These are phyloP conservation scores for Eucalyptus grandis DNA, from an alignment of 345 rosid genomes.

Conservation along the genomic window DNA sequence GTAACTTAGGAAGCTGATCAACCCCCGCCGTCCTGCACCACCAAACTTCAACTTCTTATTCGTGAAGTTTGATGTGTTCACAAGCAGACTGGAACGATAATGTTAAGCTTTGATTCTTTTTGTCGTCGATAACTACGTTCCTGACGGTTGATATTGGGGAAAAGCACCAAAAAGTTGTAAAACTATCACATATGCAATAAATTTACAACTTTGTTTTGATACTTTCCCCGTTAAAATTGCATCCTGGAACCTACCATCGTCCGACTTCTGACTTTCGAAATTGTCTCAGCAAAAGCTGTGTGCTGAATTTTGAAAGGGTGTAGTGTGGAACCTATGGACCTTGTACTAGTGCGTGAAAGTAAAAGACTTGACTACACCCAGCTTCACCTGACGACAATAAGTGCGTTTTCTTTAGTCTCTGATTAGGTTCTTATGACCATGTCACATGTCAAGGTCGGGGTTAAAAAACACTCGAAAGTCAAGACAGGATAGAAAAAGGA, in stretches of 20 bases:
- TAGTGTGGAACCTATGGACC: background rate
- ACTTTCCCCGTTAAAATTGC: background rate
- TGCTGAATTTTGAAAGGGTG: background rate
- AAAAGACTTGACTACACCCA: background rate
- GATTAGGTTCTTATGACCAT: background rate
- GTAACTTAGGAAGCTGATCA: background rate
- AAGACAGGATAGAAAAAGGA: background rate
- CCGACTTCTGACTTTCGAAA: background rate
- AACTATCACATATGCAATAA: too few relatives aligned
- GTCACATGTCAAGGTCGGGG: background rate
- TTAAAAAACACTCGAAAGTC: background rate
- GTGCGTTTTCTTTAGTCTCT: background rate
- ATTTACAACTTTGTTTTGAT: too few relatives aligned
- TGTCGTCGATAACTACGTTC: background rate
- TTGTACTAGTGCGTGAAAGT: background rate
- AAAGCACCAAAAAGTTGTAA: too few relatives aligned
- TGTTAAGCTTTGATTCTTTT: background rate
- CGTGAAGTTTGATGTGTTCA: background rate
- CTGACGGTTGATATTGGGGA: too few relatives aligned
- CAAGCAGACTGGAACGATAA: background rate
- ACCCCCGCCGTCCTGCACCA: background rate
- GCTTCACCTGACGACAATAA: background rate
- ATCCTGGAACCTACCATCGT: background rate
- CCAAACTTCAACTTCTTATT: background rate
- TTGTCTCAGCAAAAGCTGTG: background rate